A percentile compares a stretch with the other conserved stretches of the same genome.
These are phyloP conservation scores for Gossypium thurberi DNA, from an alignment of 345 rosid genomes.

Conservation along the genomic window DNA sequence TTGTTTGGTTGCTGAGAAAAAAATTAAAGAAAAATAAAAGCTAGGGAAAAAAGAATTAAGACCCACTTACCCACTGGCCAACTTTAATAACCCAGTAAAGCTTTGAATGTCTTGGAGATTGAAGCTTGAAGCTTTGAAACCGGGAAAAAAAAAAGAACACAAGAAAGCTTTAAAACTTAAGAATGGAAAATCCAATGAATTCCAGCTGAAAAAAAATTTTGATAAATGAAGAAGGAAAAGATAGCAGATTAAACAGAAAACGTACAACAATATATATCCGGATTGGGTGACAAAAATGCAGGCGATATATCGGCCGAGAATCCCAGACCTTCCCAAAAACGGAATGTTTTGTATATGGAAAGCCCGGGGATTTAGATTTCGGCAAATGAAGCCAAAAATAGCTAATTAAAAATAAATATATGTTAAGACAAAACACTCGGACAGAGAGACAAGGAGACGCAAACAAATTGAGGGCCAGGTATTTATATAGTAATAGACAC, in stretches of 20 bases:
- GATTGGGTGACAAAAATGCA: slow-evolving; percentile 6
- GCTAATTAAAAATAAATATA: background rate
- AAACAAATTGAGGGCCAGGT: slow-evolving; percentile 13
- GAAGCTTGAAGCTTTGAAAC: slow-evolving; percentile 5
- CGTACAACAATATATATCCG: background rate
- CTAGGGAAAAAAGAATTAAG: background rate
- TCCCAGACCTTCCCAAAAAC: slow-evolving; percentile 10
- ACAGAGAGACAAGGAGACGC: slow-evolving; percentile 15
- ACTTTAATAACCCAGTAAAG: slow-evolving; percentile 5
- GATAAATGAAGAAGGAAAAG: background rate
- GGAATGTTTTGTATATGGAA: slow-evolving; percentile 20
- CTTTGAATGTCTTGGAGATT: background rate
- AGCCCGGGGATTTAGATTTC: slow-evolving; percentile 27
- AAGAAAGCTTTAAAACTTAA: background rate
- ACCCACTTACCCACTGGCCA: background rate
- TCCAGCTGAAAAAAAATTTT: background rate
- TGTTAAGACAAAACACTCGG: background rate
- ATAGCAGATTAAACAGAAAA: background rate
- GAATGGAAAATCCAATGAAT: slow-evolving; percentile 14
- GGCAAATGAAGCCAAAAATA: slow-evolving; percentile 6
- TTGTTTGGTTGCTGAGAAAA: slow-evolving; percentile 32
- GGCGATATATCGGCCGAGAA: slow-evolving; percentile 19
- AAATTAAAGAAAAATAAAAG: background rate
- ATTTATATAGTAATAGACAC: slow-evolving; percentile 29
- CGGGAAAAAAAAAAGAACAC: background rate